Evolutionary conservation across 192 early-diverging fungal genomes (phyloP), one percentile per base, ranked within the genome.

Genomic region (Linnemannia zychae): DNA sequence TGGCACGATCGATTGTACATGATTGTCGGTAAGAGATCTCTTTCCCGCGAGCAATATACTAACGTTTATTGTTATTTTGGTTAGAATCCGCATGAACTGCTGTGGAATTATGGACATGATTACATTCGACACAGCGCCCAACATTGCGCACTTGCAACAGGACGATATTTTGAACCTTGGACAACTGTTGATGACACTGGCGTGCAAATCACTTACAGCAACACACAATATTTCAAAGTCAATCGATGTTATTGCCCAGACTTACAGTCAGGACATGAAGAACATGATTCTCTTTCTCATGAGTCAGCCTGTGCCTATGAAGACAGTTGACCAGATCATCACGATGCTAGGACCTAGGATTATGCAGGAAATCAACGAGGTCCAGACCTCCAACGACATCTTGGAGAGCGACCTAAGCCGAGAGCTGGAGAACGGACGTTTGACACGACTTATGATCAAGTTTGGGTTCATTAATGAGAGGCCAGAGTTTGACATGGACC

Each of bases 361-460:
- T 37, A 68, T 97, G 75, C 91, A 95, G 70, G 96, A 97, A 71
- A 92, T 96, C 77, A 96, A 97, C 73, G 90, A 89, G 37, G 91
- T 91, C 20, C 93, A 95, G 80, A 88, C 92, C 72, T 90, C 94
- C 68, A 95, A 95, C 34, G 98, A 99, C 80, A 70, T 92, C 57
- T 89, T 99, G 66, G 94, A 95, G 87, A 91, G 86, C 48, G 96
- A 95, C 69, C 87, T 99, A 73, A 85, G 89, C 40, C 88, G 92
- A 38, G 99, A 99, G 88, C 90, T 97, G 65, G 94, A 97, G 87
- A 99, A 99, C 77, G 97, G 96, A 38, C 93, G 99, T 34, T 74
- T 99, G 49, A 92, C 95, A n/a, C 88, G 97, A 38, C 82, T 99
- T 44, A 49, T 99, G 52, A 94, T 93, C 88, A 98, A 99, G 87